Conservation (phyloP, 2,329 filamentous ascomycete genomes). For the Trichoderma afroharzianum region DNA sequence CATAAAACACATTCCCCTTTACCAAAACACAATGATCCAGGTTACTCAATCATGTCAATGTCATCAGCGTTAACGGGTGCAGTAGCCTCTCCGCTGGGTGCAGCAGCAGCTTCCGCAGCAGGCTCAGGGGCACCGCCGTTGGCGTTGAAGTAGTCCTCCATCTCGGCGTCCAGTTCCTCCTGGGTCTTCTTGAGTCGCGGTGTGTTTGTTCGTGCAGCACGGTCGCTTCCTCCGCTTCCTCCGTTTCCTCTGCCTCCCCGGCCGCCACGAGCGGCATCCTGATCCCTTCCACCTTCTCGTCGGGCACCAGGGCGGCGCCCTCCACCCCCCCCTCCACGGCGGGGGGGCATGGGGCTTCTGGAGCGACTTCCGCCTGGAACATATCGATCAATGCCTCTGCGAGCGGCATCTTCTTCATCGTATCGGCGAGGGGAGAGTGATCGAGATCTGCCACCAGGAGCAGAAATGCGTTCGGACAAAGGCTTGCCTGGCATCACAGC, state of each 20-base stretch:
- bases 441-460: conserved; percentile 56
- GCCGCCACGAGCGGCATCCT: conserved; percentile 33
- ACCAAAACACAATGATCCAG: background rate
- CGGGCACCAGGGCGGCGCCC: conserved; percentile 47
- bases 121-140: conserved; percentile 27
- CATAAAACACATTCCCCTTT: conserved; percentile 25
- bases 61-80: conserved; percentile 45
- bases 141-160: conserved; percentile 84
- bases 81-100: conserved; percentile 33
- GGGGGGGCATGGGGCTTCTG: conserved; percentile 56
- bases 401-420: conserved; percentile 55
- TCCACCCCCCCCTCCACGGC: conserved; percentile 40
- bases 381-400: conserved; percentile 74
- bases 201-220: conserved; percentile 52
- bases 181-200: conserved; percentile 77
- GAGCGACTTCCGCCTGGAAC: conserved; percentile 60
- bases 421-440: conserved; percentile 53
- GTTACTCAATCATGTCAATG: conserved; percentile 67
- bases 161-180: conserved; percentile 91
- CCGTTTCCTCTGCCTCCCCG: conserved; percentile 28
- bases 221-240: conserved; percentile 32
- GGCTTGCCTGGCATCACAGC: conserved; percentile 54
- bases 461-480: conserved; percentile 59
- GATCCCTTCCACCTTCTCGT: conserved; percentile 38
- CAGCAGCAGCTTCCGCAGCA: conserved; percentile 24